Evolutionary conservation across 345 rosid species (phyloP), one percentile per base, ranked within the genome.

Genomic region (Xanthoceras sorbifolium): DNA sequence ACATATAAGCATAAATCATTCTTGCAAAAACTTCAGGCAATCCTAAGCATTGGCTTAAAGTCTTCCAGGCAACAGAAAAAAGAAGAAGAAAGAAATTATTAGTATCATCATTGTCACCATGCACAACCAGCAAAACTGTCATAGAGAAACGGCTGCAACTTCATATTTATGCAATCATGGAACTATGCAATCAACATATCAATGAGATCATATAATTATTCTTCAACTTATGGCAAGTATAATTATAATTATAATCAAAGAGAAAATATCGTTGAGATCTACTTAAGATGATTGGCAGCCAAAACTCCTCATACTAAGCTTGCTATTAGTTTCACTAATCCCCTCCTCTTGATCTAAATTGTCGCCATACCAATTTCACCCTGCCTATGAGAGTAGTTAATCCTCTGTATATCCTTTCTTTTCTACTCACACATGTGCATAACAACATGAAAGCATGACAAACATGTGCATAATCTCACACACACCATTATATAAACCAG

Each of bases 11-110:
- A n/a, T n/a, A n/a, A n/a, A n/a, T n/a, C n/a, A n/a, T n/a, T n/a
- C n/a, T n/a, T 68, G 36, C 57, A 68, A 40, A 44, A 68, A 48
- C 72, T 26, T 12, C 22, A 66, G 25, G 68, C 44, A 64, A 42
- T 29, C 31, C 44, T 64, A 42, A 32, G 32, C 38, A 64, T 17
- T 64, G 46, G 26, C 29, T 36, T 48, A 66, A 66, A 38, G 52
- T 36, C 69, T 11, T 12, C 42, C 70, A 67, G 8, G 10, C 29
- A 38, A 22, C 1, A n/a, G n/a, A 67, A 40, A 26, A 40, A 38
- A 34, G 29, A n/a, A 34, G n/a, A 34, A 3, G 38, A 34, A 34
- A n/a, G n/a, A n/a, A n/a, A n/a, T n/a, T n/a, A n/a, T n/a, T n/a
- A n/a, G n/a, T n/a, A n/a, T n/a, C n/a, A n/a, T n/a, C n/a, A n/a